Base-by-base conservation (phyloP, 495 filamentous ascomycete species). In the Aspergillus homomorphus region DNA sequence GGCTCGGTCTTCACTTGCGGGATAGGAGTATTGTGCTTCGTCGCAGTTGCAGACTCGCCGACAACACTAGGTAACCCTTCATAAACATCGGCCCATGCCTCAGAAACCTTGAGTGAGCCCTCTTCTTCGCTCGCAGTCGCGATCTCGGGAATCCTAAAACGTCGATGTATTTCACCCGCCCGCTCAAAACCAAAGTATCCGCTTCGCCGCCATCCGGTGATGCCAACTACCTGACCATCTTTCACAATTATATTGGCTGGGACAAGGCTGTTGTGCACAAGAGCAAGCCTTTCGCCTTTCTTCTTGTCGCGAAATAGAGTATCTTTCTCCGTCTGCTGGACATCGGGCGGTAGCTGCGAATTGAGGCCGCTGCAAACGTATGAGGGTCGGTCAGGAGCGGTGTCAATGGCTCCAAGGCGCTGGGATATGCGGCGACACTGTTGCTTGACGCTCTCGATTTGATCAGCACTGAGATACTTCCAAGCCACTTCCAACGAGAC, bases 401-500 rank as follows among this genome's bases (percentile, higher is more conserved):
- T 24, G 19, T 73, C 72, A 45, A 66, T 61, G 15, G 26, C 58
- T 30, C 52, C 58, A 8, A 78, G 56, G n/a, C 62, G 63, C 42
- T 70, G 68, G 5, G 73, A 46, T 18, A 77, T 66, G 21, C 64
- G 68, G 26, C 70, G 73, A 57, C 68, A 73, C 56, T 78, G 74
- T 45, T 66, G 59, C 51, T 77, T 78, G 43, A 78, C 55, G 18
- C 21, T 51, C 20, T 66, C 54, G 18, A 75, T 68, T 51, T 78
- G 69, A 10, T 69, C 62, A 3, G 60, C 14, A 20, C 56, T 66
- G 38, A 78, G 66, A 48, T 78, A 75, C 22, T 66, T 70, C 74
- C 74, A 77, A 8, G 75, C 73, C 22, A 75, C 74, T 24, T 78
- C 75, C 15, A 78, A 63, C 16, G 75, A 73, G 23, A 77, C 74